Evolutionary conservation across 2,329 filamentous ascomycete genomes (phyloP), one percentile per base, ranked within the genome.

Genomic region (Mariannaea sp.): DNA sequence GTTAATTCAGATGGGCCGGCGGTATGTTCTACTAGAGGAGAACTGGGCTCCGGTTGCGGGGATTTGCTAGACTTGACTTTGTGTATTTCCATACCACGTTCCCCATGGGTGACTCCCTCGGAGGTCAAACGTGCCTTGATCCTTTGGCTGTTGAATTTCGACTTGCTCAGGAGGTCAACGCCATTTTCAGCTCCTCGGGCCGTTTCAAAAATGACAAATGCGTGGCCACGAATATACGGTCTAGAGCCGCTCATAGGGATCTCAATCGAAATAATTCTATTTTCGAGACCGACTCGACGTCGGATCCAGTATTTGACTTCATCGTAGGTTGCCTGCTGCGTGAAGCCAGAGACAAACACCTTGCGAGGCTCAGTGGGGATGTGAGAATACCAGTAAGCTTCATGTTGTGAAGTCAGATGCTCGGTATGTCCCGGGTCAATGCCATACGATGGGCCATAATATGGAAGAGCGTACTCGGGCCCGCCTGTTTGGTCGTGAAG

Each of bases 291-390:
- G 33, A 68, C 57, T 32, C 60, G 65, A 14, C 58, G 53, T 5
- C 56, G 59, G 9, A 71, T 59, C 70, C 70, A 72, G 8, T 41
- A 49, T 16, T 50, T 60, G 7, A 71, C 65, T 2, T 69, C 64
- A 3, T 61, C 53, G 9, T 53, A 44, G 13, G 33, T 42, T 16
- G 57, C 57, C 19, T 62, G 52, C 42, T 65, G 61, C 27, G 61
- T 57, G 14, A 71, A 64, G 12, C 61, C 62, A 6, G 63, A 61
- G 17, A 71, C 53, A 22, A 64, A 51, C 24, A 71, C 49, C 30
- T 64, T 68, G 14, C 58, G 56, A n/a, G 48, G 46, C 40, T 66
- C 60, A 6, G 56, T 55, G 16, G 44, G 22, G 35, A 53, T 27
- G 30, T 46, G 57, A 16, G 32, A 44, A 5, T n/a, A 22, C 32